A percentile compares a stretch with the other conserved stretches of the same genome.
Evolutionary conservation across 208 protist species (phyloP).

Genomic region (Trypanosoma mega): DNA sequence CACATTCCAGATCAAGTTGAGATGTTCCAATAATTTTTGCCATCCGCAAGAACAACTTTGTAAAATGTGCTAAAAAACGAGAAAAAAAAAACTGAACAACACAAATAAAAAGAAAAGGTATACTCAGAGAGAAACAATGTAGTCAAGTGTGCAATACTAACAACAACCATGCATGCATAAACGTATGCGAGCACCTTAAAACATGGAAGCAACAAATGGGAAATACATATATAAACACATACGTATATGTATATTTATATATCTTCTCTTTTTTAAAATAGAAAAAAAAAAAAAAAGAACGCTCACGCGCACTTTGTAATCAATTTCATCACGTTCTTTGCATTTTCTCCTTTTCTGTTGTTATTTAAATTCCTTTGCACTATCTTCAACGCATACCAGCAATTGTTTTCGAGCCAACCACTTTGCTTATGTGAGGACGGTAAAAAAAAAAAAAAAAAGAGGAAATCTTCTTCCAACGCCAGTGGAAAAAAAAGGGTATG

Average conservation of each 20-base stretch:
- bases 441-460: no score
- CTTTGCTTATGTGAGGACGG: no score
- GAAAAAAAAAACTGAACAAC: slow-evolving; percentile 18
- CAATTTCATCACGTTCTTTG: neutral
- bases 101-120: slow-evolving; percentile 2
- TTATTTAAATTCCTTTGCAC: neutral
- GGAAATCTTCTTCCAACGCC: no score
- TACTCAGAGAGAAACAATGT: slow-evolving; percentile 6
- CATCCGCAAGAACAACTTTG: slow-evolving; percentile 23
- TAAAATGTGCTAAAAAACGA: neutral
- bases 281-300: slow-evolving; percentile 15
- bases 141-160: no score
- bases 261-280: no score
- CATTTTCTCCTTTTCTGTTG: neutral
- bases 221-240: no score
- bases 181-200: no score
- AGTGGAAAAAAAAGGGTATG: slow-evolving; percentile 2
- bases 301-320: neutral
- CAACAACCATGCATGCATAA: no score
- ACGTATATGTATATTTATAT: no score
- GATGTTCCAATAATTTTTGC: slow-evolving; percentile 53
- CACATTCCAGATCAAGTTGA: slow-evolving; percentile 36
- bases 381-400: no score
- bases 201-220: no score
- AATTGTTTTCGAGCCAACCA: no score